Percentiles rank a stretch among this genome's conserved stretches.
phyloP scores from a whole-genome alignment of 208 protist genomes.

The Perkinsela sp. region DNA sequence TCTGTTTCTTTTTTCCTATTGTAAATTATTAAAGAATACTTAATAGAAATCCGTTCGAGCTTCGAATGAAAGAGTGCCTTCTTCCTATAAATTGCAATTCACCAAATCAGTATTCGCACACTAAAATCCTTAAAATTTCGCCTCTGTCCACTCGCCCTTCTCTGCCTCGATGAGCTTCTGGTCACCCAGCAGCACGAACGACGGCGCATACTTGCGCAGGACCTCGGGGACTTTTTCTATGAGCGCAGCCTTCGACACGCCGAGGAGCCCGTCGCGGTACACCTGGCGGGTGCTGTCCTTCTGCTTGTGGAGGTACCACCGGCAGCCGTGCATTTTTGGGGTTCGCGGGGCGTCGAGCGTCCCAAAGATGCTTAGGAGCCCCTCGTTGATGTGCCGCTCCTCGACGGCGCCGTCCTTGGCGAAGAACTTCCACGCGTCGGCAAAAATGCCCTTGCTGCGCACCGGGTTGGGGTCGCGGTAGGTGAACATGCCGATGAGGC shows the following conservation, averaged over 20 bases:
- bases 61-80: background rate
- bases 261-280: conserved; percentile 3
- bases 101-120: too few species aligned
- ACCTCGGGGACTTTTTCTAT: background rate
- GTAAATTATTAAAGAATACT: too few species aligned
- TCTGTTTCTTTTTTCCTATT: too few species aligned
- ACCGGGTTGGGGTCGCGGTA: conserved; percentile 55
- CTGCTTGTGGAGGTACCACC: conserved; percentile 24
- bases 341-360: conserved; percentile 50
- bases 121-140: background rate
- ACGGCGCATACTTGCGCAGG: background rate
- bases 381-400: conserved; percentile 25
- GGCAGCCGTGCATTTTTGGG: conserved; percentile 37
- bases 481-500: conserved; percentile 37
- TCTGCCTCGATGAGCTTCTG: background rate
- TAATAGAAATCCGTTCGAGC: too few species aligned
- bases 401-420: conserved; percentile 20
- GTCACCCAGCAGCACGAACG: background rate
- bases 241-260: conserved; percentile 2
- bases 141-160: background rate
- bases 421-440: conserved; percentile 28
- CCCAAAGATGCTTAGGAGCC: conserved; percentile 51
- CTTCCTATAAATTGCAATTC: too few species aligned
- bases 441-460: conserved; percentile 22
- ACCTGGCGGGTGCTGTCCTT: background rate